Conservation (phyloP, 495 filamentous ascomycete species). For the Lasiosphaeria hispida region DNA sequence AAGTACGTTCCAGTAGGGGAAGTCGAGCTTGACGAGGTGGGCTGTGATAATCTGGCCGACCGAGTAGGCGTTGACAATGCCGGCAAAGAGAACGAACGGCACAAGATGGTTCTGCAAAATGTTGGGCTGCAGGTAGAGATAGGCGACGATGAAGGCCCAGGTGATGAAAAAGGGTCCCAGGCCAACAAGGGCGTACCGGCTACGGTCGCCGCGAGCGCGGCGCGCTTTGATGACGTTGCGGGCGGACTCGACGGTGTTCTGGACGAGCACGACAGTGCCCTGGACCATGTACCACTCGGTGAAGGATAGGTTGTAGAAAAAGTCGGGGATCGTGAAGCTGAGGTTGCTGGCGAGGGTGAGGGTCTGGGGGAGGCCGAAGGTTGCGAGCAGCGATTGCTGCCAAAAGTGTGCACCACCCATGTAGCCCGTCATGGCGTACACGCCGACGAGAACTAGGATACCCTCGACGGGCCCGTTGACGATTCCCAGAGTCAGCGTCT, state of each 20-base stretch:
- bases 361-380: conserved; percentile 64
- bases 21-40: conserved; percentile 78
- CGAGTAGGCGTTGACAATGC: conserved; percentile 86
- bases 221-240: conserved; percentile 80
- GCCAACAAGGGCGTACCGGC: conserved; percentile 71
- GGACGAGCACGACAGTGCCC: conserved; percentile 74
- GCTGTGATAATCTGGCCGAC: conserved; percentile 94
- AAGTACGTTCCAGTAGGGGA: conserved; percentile 85
- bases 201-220: conserved; percentile 65
- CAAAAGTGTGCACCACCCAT: conserved; percentile 89
- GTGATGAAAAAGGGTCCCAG: conserved; percentile 72
- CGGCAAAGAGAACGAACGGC: conserved; percentile 82
- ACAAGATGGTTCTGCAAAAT: conserved; percentile 80
- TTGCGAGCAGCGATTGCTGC: conserved; percentile 75
- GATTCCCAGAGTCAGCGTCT: conserved; percentile 87
- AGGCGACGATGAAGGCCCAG: conserved; percentile 72
- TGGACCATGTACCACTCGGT: conserved; percentile 94
- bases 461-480: conserved; percentile 96
- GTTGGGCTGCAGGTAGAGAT: conserved; percentile 77
- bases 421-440: conserved; percentile 83
- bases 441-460: conserved; percentile 74
- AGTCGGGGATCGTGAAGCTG: conserved; percentile 60
- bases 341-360: conserved; percentile 58
- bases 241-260: conserved; percentile 74
- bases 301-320: conserved; percentile 74